Evolutionary conservation across 1,284 basidiomycete species (phyloP).

Genomic region (Malassezia japonica): DNA sequence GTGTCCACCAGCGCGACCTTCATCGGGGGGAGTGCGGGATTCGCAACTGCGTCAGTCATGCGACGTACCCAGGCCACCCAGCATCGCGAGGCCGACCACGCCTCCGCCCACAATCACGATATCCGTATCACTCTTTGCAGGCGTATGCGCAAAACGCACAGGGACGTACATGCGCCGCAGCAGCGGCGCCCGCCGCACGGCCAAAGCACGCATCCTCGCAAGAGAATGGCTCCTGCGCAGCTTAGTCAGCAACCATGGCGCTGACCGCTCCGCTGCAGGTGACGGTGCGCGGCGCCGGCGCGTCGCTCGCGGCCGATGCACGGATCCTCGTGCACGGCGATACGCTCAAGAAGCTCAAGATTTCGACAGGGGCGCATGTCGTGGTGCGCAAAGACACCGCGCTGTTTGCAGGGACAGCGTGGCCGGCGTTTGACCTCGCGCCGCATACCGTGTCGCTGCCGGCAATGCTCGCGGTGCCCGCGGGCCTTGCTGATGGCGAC

Average conservation of each 20-base stretch:
- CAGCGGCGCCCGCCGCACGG: too few species aligned
- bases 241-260: neutral
- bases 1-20: conserved; percentile 36
- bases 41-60: conserved; percentile 11
- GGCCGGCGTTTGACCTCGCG: conserved; percentile 36
- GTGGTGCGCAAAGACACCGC: conserved; percentile 50
- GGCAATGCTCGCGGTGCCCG: neutral
- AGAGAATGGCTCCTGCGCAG: neutral
- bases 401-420: conserved; percentile 31
- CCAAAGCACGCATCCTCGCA: neutral
- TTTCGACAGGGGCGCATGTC: conserved; percentile 63
- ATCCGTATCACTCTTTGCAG: conserved; percentile 18
- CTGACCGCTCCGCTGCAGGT: neutral
- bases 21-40: conserved; percentile 4
- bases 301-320: conserved; percentile 13
- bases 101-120: conserved; percentile 44
- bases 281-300: neutral
- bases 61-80: conserved; percentile 6
- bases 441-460: conserved; percentile 16
- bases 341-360: conserved; percentile 57
- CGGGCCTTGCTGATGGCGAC: neutral
- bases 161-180: neutral
- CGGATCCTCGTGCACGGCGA: conserved; percentile 63
- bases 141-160: neutral
- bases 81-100: conserved; percentile 38